Evolutionary conservation across 495 filamentous ascomycete genomes (phyloP).

Genomic region (Aspergillus taichungensis): DNA sequence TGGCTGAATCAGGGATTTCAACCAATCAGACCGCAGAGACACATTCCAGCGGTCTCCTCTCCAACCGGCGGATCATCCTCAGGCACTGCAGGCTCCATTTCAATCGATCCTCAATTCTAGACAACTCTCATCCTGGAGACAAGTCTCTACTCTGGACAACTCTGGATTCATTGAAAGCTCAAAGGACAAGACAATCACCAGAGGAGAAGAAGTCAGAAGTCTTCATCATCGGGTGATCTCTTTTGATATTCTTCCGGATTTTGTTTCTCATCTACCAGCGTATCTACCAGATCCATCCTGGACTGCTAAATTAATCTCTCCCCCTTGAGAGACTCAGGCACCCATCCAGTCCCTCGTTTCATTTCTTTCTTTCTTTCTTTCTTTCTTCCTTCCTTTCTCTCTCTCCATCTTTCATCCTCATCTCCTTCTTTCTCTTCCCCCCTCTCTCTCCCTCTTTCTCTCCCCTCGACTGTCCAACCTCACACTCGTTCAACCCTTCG

Average conservation of each 20-base stretch:
- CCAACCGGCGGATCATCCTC: slow-evolving; percentile 6
- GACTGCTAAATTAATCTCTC: slow-evolving; percentile 4
- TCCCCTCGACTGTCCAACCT: slow-evolving; percentile 2
- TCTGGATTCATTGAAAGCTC: too few species aligned
- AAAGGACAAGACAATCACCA: background rate
- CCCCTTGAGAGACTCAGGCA: slow-evolving; percentile 8
- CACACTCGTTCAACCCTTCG: background rate
- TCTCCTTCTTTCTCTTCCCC: background rate
- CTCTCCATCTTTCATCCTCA: slow-evolving; percentile 5
- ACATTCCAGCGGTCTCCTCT: slow-evolving; percentile 20
- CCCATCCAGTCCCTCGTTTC: slow-evolving; percentile 2
- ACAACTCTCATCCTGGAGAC: too few species aligned
- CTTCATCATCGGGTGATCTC: slow-evolving; percentile 2
- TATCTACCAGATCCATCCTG: background rate
- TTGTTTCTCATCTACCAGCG: slow-evolving; percentile 12
- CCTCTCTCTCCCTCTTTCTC: slow-evolving; percentile 2
- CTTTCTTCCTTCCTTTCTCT: slow-evolving; percentile 10
- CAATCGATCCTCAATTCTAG: too few species aligned
- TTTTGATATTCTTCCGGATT: slow-evolving; percentile 4
- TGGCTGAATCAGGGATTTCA: slow-evolving; percentile 16
- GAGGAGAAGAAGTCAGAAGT: background rate
- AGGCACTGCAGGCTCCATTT: slow-evolving; percentile 14
- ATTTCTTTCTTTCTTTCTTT: slow-evolving; percentile 6
- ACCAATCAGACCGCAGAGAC: slow-evolving; percentile 3
- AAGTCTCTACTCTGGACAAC: too few species aligned